Evolutionary conservation across 371 early-diverging fungal species (phyloP), one percentile per base, ranked within the genome.

Genomic region (Lichtheimia ramosa): DNA sequence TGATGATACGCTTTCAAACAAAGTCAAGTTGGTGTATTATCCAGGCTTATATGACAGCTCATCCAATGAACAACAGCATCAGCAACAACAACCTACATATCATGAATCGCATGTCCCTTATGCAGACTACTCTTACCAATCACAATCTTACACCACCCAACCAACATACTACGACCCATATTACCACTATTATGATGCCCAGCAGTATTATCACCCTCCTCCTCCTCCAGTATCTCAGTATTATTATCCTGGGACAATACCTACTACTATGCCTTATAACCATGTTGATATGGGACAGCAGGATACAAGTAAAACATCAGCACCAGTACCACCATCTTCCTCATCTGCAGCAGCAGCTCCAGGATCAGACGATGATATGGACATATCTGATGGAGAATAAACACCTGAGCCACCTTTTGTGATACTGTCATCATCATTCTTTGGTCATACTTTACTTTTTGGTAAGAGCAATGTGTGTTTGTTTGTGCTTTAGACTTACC

Each of bases 11-110:
- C 43, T 43, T 18, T 46, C 56, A 42, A 55, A 40, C 14, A 21
- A 55, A 43, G 56, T 55, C 43, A 55, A 55, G n/a, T 18, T 55
- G 24, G 56, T 55, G 14, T 23, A 55, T 25, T 55, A 55, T 43
- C 56, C 56, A 5, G 43, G 43, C 24, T 20, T 55, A 10, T 41
- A 55, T 15, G 23, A 10, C 18, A 46, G 12, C 10, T 5, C 46
- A 46, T 12, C 15, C 18, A n/a, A 46, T 7, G 18, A 3, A 8
- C 7, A 43, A 5, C 43, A 43, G 4, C 43, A 43, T 2, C 14
- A 16, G 46, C 46, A 46, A 13, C 46, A 46, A 46, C 46, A 46
- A 46, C 43, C 5, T 43, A 21, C 10, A 2, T 46, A 46, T 46
- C 18, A 46, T 5, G 46, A 46, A 46, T 16, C 46, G 21, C n/a